phyloP scores from a whole-genome alignment of 768 basidiomycete genomes.

The Gymnopilus dilepis region DNA sequence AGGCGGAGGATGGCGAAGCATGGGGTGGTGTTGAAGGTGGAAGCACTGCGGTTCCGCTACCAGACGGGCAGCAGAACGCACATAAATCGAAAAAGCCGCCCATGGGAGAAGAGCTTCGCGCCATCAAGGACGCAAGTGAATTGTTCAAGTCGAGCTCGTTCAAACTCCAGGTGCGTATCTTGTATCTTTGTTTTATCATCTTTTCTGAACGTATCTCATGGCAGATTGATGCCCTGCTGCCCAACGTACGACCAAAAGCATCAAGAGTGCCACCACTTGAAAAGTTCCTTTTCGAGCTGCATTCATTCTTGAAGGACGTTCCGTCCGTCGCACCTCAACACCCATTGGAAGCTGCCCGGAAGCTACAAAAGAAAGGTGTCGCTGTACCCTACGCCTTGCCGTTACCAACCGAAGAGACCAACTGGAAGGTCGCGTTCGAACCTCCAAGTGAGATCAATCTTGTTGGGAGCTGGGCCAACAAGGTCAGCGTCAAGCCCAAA shows the following conservation, averaged over 20 bases:
- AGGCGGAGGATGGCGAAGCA: slow-evolving; percentile 30
- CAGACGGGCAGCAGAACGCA: slow-evolving; percentile 18
- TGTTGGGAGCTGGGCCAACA: slow-evolving; percentile 88
- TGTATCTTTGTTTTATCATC: neutral
- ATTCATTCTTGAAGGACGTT: slow-evolving; percentile 65
- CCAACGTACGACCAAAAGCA: slow-evolving; percentile 73
- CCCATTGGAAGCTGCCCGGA: slow-evolving; percentile 67
- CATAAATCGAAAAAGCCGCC: slow-evolving; percentile 56
- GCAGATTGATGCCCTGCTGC: slow-evolving; percentile 81
- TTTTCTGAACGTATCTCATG: slow-evolving; percentile 6
- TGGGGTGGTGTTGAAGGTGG: slow-evolving; percentile 33
- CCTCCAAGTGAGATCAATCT: slow-evolving; percentile 77
- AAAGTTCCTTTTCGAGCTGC: slow-evolving; percentile 69
- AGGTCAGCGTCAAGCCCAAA: slow-evolving; percentile 72
- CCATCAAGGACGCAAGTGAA: slow-evolving; percentile 75
- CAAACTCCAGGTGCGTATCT: slow-evolving; percentile 72
- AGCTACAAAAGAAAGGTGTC: slow-evolving; percentile 57
- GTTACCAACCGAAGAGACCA: slow-evolving; percentile 74
- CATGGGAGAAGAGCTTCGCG: slow-evolving; percentile 70
- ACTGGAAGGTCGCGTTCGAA: slow-evolving; percentile 89
- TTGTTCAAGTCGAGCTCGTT: slow-evolving; percentile 81
- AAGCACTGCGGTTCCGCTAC: slow-evolving; percentile 4
- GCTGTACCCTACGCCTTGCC: slow-evolving; percentile 75
- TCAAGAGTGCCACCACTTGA: slow-evolving; percentile 64
- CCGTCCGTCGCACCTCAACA: slow-evolving; percentile 62